Evolutionary conservation across 768 basidiomycete genomes (phyloP).

Genomic region (Lactarius hengduanensis): DNA sequence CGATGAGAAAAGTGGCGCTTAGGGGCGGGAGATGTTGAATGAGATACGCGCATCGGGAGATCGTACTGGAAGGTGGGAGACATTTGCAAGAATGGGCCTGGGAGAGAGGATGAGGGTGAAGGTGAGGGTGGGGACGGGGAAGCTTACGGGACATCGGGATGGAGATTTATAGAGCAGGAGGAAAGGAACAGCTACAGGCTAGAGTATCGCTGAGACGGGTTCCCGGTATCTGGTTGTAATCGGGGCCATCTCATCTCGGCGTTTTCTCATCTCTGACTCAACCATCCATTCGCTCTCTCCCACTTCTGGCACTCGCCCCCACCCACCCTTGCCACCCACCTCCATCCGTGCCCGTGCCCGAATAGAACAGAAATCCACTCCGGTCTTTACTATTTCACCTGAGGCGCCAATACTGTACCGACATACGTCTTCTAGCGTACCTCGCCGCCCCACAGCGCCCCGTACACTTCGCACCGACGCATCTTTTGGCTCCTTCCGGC

Average conservation of each 20-base stretch:
- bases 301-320: neutral
- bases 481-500: conserved; percentile 7
- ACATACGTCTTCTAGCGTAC: conserved; percentile 20
- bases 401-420: conserved; percentile 12
- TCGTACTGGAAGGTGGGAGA: conserved; percentile 30
- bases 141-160: neutral
- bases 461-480: conserved; percentile 24
- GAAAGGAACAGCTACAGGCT: conserved; percentile 2
- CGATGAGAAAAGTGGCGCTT: conserved; percentile 26
- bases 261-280: conserved; percentile 22
- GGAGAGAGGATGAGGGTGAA: neutral
- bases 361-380: conserved; percentile 2
- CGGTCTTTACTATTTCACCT: conserved; percentile 16
- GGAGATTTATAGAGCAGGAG: conserved; percentile 4
- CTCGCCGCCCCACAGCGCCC: conserved; percentile 22
- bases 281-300: conserved; percentile 5
- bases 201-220: neutral
- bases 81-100: conserved; percentile 6
- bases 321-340: neutral
- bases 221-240: conserved; percentile 1
- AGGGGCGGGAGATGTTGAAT: conserved; percentile 36
- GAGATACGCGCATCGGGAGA: conserved; percentile 33
- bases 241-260: conserved; percentile 26
- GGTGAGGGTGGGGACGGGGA: neutral
- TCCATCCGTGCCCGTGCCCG: neutral